Conservation (phyloP, 2,329 filamentous ascomycete species). For the Teratosphaeria pseudoeucalypti region DNA sequence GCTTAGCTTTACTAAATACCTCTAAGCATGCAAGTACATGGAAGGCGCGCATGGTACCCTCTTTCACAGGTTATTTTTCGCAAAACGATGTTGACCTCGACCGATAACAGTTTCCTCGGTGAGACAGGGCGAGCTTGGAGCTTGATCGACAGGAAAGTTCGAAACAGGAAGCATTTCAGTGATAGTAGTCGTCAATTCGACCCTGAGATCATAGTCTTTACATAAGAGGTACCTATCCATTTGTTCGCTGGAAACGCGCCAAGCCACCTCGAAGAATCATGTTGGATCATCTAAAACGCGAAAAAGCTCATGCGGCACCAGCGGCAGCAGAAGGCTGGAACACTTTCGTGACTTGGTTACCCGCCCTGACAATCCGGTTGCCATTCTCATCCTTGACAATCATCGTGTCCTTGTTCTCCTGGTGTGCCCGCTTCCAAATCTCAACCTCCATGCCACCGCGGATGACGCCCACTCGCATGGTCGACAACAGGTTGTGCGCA, state of each 20-base stretch:
- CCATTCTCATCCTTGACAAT: conserved; percentile 73
- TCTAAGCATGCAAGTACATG: no score
- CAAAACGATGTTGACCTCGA: no score
- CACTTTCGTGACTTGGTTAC: conserved; percentile 75
- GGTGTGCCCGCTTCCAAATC: conserved; percentile 82
- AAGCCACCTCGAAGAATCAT: neutral
- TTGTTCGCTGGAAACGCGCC: conserved; percentile 2
- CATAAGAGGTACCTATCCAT: neutral
- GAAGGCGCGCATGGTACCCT: no score
- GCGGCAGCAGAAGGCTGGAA: conserved; percentile 69
- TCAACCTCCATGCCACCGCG: conserved; percentile 81
- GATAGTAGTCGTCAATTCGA: neutral
- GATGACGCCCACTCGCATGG: conserved; percentile 79
- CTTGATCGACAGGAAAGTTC: no score
- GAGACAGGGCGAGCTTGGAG: no score
- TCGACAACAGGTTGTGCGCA: conserved; percentile 77
- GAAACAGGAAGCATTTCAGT: neutral
- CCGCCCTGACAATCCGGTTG: conserved; percentile 74
- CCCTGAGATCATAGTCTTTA: neutral
- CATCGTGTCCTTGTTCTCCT: conserved; percentile 72
- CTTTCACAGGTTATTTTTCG: no score
- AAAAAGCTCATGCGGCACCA: conserved; percentile 55
- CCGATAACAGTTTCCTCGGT: no score
- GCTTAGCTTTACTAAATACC: no score
- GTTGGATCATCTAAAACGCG: conserved; percentile 6